Evolutionary conservation across 768 basidiomycete genomes (phyloP).

Genomic region (Antrodiella citrinella): DNA sequence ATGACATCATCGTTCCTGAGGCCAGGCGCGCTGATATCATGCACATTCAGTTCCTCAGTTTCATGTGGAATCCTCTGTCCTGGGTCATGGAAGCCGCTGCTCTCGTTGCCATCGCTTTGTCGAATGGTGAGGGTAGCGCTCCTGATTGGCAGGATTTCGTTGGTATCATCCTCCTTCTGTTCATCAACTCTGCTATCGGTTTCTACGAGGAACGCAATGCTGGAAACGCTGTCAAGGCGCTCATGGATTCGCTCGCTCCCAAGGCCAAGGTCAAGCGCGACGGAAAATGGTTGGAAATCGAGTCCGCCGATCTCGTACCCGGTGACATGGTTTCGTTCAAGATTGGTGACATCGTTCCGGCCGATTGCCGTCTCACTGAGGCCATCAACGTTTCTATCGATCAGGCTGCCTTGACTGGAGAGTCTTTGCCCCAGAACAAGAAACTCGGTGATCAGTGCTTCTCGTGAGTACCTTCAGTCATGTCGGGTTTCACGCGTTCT

Average conservation of each 20-base stretch:
- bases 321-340: slow-evolving; percentile 98
- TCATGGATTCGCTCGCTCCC: slow-evolving; percentile 98
- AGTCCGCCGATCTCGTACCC: slow-evolving; percentile 83
- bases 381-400: slow-evolving; percentile 97
- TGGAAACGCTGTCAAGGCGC: slow-evolving; percentile 97
- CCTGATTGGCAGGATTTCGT: slow-evolving; percentile 98
- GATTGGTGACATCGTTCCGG: slow-evolving; percentile 97
- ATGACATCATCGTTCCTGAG: neutral
- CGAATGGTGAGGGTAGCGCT: slow-evolving; percentile 79
- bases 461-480: slow-evolving; percentile 57
- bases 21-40: neutral
- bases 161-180: slow-evolving; percentile 86
- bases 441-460: slow-evolving; percentile 95
- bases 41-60: slow-evolving; percentile 67
- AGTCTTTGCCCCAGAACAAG: slow-evolving; percentile 90
- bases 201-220: slow-evolving; percentile 98
- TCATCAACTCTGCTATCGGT: slow-evolving; percentile 95
- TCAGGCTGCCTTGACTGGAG: slow-evolving; percentile 96
- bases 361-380: slow-evolving; percentile 94
- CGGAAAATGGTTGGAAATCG: slow-evolving; percentile 83
- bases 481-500: slow-evolving; percentile 8
- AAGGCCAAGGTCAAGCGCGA: slow-evolving; percentile 92
- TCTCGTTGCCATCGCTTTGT: slow-evolving; percentile 89
- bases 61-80: slow-evolving; percentile 99
- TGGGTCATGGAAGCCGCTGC: slow-evolving; percentile 99